Percentiles rank a stretch among this genome's conserved stretches.
phyloP scores from a whole-genome alignment of 257 asterid species.

The Jaltomata sinuosa region DNA sequence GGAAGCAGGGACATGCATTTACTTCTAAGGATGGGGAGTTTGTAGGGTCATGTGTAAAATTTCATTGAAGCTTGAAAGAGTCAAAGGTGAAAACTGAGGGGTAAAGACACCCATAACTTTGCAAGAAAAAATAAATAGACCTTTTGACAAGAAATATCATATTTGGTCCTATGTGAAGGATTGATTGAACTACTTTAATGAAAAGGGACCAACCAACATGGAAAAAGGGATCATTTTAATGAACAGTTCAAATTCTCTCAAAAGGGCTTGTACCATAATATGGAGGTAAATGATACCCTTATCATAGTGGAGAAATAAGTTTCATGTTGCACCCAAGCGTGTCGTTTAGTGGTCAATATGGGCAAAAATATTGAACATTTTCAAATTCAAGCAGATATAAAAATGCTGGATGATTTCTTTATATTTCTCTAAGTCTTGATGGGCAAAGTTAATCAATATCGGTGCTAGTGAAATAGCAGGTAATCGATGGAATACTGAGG shows the following conservation, averaged over 20 bases:
- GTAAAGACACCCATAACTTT: background rate
- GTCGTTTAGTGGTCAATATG: background rate
- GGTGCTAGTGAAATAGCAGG: background rate
- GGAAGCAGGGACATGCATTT: background rate
- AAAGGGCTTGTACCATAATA: background rate
- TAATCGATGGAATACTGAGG: background rate
- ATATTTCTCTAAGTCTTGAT: background rate
- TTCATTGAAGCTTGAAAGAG: background rate
- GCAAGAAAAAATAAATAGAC: background rate
- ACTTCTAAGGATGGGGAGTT: background rate
- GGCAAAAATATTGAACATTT: background rate
- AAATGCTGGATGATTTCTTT: background rate
- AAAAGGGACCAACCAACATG: conserved; percentile 8
- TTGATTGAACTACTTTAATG: background rate
- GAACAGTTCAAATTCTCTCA: background rate
- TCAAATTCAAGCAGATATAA: background rate
- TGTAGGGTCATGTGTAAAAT: background rate
- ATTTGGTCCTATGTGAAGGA: background rate
- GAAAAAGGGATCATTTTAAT: background rate
- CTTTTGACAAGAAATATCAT: background rate
- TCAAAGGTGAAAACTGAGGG: background rate
- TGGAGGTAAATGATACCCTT: background rate
- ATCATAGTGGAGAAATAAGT: background rate
- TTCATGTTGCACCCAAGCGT: background rate
- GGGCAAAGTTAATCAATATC: background rate